Evolutionary conservation across 805 yeast species (phyloP).

Genomic region (Wickerhamomyces chambardii): DNA sequence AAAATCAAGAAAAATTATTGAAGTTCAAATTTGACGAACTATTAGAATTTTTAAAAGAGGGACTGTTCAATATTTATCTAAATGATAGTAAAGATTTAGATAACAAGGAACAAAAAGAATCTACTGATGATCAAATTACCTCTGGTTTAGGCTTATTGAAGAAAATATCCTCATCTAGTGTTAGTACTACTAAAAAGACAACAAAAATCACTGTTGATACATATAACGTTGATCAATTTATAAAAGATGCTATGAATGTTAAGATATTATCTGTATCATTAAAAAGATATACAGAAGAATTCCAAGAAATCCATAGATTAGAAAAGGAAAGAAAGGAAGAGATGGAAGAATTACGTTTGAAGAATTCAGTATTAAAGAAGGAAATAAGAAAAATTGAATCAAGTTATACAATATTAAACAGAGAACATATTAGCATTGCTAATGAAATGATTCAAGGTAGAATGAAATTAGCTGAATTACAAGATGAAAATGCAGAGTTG

Average conservation of each 20-base stretch:
- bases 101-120: too few species aligned
- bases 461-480: slow-evolving; percentile 61
- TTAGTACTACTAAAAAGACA: background rate
- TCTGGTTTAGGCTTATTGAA: slow-evolving; percentile 7
- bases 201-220: slow-evolving; percentile 17
- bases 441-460: slow-evolving; percentile 81
- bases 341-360: slow-evolving; percentile 54
- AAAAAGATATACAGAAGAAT: slow-evolving; percentile 64
- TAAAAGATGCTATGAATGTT: slow-evolving; percentile 68
- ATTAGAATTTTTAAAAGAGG: slow-evolving; percentile 69
- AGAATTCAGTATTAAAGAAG: slow-evolving; percentile 65
- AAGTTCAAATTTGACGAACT: slow-evolving; percentile 67
- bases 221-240: slow-evolving; percentile 67
- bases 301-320: slow-evolving; percentile 67
- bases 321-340: slow-evolving; percentile 57
- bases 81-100: slow-evolving; percentile 23
- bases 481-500: slow-evolving; percentile 66
- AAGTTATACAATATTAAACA: slow-evolving; percentile 57
- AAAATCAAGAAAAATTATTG: slow-evolving; percentile 52
- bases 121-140: slow-evolving; percentile 19
- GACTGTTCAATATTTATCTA: slow-evolving; percentile 64
- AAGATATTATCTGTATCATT: slow-evolving; percentile 67
- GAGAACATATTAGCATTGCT: slow-evolving; percentile 81
- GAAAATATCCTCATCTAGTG: slow-evolving; percentile 8
- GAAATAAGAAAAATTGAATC: slow-evolving; percentile 69